Evolutionary conservation across 139 green algal genomes (phyloP).

Genomic region (Auxenochlorella protothecoides): DNA sequence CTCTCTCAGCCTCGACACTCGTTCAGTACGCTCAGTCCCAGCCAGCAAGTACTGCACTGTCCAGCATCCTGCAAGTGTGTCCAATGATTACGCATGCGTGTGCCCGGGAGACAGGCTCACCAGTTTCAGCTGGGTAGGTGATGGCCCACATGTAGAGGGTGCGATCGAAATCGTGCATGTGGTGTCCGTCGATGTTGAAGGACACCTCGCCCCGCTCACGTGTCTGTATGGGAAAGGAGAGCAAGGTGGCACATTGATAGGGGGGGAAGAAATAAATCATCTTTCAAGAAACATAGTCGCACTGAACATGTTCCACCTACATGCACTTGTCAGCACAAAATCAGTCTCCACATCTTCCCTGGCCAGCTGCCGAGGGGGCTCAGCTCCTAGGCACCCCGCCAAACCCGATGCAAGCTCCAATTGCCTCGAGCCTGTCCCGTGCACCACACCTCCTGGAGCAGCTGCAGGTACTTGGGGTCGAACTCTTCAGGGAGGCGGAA

Average conservation of each 20-base stretch:
- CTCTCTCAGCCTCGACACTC: constrained; percentile 16
- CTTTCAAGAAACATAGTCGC: background rate
- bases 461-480: constrained; percentile 37
- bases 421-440: background rate
- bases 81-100: too few species aligned
- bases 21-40: constrained; percentile 25
- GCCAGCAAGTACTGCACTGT: too few species aligned
- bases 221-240: constrained; percentile 6
- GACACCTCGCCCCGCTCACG: constrained; percentile 24
- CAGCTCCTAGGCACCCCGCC: too few species aligned
- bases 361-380: background rate
- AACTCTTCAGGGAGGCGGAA: constrained; percentile 28
- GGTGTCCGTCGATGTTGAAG: constrained; percentile 75
- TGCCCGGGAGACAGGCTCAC: background rate
- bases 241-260: background rate
- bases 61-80: too few species aligned
- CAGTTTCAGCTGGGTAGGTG: constrained; percentile 61
- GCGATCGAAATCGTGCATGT: constrained; percentile 58
- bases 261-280: background rate
- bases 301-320: background rate
- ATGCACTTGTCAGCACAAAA: background rate
- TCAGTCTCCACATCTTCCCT: background rate
- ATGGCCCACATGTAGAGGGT: constrained; percentile 74
- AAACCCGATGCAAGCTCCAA: too few species aligned
- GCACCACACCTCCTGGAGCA: constrained; percentile 26